phyloP scores from a whole-genome alignment of 2,329 filamentous ascomycete genomes.

The Thelonectria olida region DNA sequence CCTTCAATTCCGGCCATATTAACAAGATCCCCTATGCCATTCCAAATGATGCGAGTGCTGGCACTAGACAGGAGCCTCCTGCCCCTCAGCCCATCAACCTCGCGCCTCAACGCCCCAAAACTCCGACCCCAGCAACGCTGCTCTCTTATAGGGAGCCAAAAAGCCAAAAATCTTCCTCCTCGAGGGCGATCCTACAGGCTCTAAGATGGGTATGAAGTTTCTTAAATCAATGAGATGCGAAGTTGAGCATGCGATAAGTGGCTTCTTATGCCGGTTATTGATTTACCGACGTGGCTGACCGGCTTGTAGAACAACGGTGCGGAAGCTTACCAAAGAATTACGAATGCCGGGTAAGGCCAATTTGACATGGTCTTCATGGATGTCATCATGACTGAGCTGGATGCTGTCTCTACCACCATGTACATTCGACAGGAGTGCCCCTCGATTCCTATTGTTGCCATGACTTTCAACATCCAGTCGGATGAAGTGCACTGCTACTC shows the following conservation, averaged over 20 bases:
- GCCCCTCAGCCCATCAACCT: slow-evolving; percentile 48
- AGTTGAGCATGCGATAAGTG: slow-evolving; percentile 73
- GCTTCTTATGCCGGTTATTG: background rate
- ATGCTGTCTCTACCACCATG: slow-evolving; percentile 93
- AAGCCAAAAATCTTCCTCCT: slow-evolving; percentile 89
- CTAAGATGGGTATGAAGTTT: slow-evolving; percentile 74
- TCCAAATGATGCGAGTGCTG: slow-evolving; percentile 62
- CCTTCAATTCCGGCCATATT: slow-evolving; percentile 93
- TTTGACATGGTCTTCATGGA: slow-evolving; percentile 85
- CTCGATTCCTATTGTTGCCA: slow-evolving; percentile 89
- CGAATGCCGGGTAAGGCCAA: slow-evolving; percentile 70
- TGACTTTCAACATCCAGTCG: slow-evolving; percentile 97
- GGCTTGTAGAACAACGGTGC: slow-evolving; percentile 73
- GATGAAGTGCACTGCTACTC: slow-evolving; percentile 98
- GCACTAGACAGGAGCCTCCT: slow-evolving; percentile 49
- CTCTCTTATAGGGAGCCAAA: slow-evolving; percentile 62
- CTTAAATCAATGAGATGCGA: slow-evolving; percentile 71
- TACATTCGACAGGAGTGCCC: slow-evolving; percentile 89
- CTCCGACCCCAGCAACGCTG: slow-evolving; percentile 49
- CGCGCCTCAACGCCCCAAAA: slow-evolving; percentile 25
- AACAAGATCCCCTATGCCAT: slow-evolving; percentile 90
- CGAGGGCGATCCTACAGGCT: slow-evolving; percentile 79
- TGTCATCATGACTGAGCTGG: slow-evolving; percentile 96
- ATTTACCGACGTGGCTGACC: slow-evolving; percentile 22
- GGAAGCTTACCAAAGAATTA: slow-evolving; percentile 89